Base-by-base conservation (phyloP, 2,329 filamentous ascomycete genomes). In the Diplodia seriata region DNA sequence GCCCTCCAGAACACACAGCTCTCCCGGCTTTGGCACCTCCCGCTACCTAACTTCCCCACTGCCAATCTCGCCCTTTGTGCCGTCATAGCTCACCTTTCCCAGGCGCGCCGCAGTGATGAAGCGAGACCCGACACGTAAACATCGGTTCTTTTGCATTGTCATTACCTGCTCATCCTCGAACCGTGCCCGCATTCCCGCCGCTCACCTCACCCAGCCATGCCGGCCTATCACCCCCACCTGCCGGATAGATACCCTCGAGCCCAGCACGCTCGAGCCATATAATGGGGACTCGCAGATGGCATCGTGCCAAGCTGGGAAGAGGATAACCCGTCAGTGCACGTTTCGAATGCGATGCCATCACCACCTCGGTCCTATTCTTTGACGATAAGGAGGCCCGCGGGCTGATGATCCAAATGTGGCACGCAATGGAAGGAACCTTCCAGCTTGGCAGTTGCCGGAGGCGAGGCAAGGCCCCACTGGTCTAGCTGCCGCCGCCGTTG, bases 351-450 rank as follows among this genome's bases (percentile, higher is more conserved):
- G 33, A 47, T 47, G 43, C 18, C 43, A 47, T 47, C 43, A 5
- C 31, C 36, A 56, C n/a, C 33, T 56, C 54, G 54, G 54, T 56
- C 54, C 54, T 56, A 38, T 56, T 56, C 54, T 38, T n/a, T 47
- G 18, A 31, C 31, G 29, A 56, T 40, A 56, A 5, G 18, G 36
- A 14, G n/a, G 29, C 15, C 29, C 53, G 20, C 29, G 12, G 33
- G 15, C 29, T 56, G 31, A 9, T 18, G 31, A n/a, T 38, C 36
- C 31, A 38, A 20, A 56, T 36, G 15, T 56, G 54, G n/a, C 33
- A n/a, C n/a, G 20, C 43, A 31, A 29, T 40, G 54, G 54, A 29
- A 56, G 54, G 54, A 56, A 56, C n/a, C 18, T 56, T 40, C 54
- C 54, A 56, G 54, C 54, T 56, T 56, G 54, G 54, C 54, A 47